Percentiles rank a stretch among this genome's conserved stretches.
Conservation (phyloP, 2,329 filamentous ascomycete genomes). For the Fusarium nodosum region DNA sequence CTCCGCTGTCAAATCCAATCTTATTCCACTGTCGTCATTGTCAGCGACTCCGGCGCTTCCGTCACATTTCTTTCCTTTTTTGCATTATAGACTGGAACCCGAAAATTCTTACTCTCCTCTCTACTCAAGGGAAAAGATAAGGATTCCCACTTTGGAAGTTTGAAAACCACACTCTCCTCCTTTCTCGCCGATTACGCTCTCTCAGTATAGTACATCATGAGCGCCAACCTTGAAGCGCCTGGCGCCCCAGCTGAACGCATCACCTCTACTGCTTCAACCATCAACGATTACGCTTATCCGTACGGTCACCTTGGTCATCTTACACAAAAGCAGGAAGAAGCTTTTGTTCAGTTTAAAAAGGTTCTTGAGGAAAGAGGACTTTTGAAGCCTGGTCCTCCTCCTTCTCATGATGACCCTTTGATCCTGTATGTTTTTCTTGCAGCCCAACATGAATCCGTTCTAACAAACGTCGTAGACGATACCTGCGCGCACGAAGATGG, state of each 20-base stretch:
- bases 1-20: slow-evolving; percentile 33
- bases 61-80: slow-evolving; percentile 29
- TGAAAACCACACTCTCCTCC: slow-evolving; percentile 11
- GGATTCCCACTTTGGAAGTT: slow-evolving; percentile 9
- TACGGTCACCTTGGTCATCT: slow-evolving; percentile 86
- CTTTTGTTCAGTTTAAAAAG: slow-evolving; percentile 79
- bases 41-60: slow-evolving; percentile 46
- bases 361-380: slow-evolving; percentile 74
- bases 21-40: slow-evolving; percentile 35
- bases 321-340: slow-evolving; percentile 74
- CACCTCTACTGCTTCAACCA: slow-evolving; percentile 50
- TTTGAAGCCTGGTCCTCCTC: slow-evolving; percentile 68
- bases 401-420: slow-evolving; percentile 80
- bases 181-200: slow-evolving; percentile 22
- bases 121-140: neutral
- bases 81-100: slow-evolving; percentile 12
- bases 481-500: slow-evolving; percentile 87
- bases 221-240: slow-evolving; percentile 44
- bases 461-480: slow-evolving; percentile 71
- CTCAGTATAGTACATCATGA: slow-evolving; percentile 40
- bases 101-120: slow-evolving; percentile 17
- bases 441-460: too few relatives aligned
- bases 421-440: slow-evolving; percentile 68
- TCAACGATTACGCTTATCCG: slow-evolving; percentile 70
- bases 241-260: slow-evolving; percentile 49